Evolutionary conservation across 768 basidiomycete genomes (phyloP).

Genomic region (Boletus rex-veris): DNA sequence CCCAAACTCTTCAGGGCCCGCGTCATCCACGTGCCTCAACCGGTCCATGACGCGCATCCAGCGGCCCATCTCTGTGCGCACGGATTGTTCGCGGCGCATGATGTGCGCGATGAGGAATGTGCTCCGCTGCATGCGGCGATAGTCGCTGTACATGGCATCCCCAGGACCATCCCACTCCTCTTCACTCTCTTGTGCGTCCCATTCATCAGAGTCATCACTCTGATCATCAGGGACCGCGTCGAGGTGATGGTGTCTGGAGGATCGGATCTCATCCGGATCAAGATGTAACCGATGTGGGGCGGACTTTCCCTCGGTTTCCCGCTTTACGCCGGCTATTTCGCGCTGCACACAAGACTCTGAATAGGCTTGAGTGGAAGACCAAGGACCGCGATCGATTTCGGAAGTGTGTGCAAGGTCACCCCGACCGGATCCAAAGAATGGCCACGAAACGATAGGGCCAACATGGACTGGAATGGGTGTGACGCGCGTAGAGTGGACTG

Average conservation of each 20-base stretch:
- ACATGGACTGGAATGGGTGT: constrained; percentile 42
- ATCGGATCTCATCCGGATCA: constrained; percentile 72
- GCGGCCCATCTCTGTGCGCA: constrained; percentile 65
- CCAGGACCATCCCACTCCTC: constrained; percentile 73
- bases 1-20: constrained; percentile 58
- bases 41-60: constrained; percentile 69
- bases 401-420: constrained; percentile 65
- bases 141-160: constrained; percentile 78
- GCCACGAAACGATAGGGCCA: constrained; percentile 86
- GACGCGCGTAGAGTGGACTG: neutral
- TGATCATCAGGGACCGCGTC: constrained; percentile 67
- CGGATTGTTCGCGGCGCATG: constrained; percentile 56
- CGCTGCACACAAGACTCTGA: constrained; percentile 62
- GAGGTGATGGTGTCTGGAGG: constrained; percentile 67
- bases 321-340: constrained; percentile 70
- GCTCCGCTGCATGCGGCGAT: constrained; percentile 73
- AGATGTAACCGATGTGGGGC: constrained; percentile 77
- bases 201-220: constrained; percentile 76
- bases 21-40: constrained; percentile 36
- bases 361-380: constrained; percentile 58
- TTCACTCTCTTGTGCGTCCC: constrained; percentile 76
- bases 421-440: constrained; percentile 83
- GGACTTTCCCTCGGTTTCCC: constrained; percentile 73
- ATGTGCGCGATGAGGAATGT: constrained; percentile 77
- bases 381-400: constrained; percentile 80